These are phyloP conservation scores for Pichia paraexigua DNA, from an alignment of 805 yeast species.

Conservation along the genomic window DNA sequence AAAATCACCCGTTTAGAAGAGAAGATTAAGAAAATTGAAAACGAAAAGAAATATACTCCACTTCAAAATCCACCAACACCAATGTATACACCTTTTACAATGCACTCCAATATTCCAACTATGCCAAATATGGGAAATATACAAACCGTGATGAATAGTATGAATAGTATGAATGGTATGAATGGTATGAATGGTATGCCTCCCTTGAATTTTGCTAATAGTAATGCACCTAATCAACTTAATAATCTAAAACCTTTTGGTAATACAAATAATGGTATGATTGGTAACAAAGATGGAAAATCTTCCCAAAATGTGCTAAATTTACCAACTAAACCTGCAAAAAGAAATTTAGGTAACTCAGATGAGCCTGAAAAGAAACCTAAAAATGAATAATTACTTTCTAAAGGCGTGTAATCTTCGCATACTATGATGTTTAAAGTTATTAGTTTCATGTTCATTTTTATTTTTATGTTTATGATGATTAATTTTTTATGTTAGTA, in stretches of 20 bases:
- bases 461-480: no score
- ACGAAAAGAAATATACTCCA: neutral
- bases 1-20: slow-evolving; percentile 45
- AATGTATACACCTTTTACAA: no score
- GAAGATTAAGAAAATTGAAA: slow-evolving; percentile 23
- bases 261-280: neutral
- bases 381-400: slow-evolving; percentile 12
- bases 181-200: neutral
- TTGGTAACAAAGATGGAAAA: neutral
- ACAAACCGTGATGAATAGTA: neutral
- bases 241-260: neutral
- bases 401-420: neutral
- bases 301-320: neutral
- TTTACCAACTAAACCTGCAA: slow-evolving; percentile 9
- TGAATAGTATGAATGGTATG: neutral
- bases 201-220: neutral
- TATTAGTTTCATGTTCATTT: neutral
- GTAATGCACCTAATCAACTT: neutral
- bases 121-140: neutral
- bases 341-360: slow-evolving; percentile 17
- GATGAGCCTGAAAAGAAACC: slow-evolving; percentile 15
- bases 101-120: no score
- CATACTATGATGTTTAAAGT: neutral
- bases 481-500: no score
- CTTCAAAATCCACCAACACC: neutral